Evolutionary conservation across 192 early-diverging fungal species (phyloP).

Genomic region (Obelidium mucronatum): DNA sequence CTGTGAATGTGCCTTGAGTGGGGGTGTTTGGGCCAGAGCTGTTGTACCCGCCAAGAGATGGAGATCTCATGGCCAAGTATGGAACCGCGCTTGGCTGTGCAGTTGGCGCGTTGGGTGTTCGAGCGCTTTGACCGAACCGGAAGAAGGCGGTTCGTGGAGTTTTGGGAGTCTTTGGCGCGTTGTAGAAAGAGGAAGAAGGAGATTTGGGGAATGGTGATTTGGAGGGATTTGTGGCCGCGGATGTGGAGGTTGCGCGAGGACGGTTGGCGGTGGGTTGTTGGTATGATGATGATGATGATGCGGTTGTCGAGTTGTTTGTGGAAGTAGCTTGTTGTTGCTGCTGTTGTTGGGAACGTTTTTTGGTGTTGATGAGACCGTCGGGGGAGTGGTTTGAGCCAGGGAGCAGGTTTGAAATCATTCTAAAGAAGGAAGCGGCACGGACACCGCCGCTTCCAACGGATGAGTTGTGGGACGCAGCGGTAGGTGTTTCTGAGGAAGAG

Average conservation of each 20-base stretch:
- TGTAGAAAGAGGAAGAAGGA: neutral
- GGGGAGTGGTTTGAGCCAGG: neutral
- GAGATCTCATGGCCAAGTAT: constrained; percentile 7
- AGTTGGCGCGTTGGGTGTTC: constrained; percentile 29
- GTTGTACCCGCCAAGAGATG: neutral
- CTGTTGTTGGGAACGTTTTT: neutral
- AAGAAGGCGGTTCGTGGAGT: neutral
- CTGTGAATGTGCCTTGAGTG: neutral
- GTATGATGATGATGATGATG: neutral
- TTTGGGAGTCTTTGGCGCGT: neutral
- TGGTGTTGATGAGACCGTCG: constrained; percentile 18
- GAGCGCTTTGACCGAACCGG: neutral
- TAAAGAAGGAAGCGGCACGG: constrained; percentile 15
- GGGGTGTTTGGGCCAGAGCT: neutral
- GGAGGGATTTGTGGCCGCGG: neutral
- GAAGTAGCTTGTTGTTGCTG: neutral
- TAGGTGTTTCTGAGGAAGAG: neutral
- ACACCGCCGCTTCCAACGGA: neutral
- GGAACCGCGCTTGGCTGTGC: constrained; percentile 14
- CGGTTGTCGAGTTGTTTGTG: neutral
- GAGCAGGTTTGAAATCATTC: constrained; percentile 9
- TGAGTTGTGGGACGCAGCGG: neutral
- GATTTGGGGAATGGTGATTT: neutral
- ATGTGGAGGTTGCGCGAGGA: neutral
- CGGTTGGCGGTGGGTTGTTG: neutral